phyloP scores from a whole-genome alignment of 148 eudicot species.

The Pharnaceum exiguum region DNA sequence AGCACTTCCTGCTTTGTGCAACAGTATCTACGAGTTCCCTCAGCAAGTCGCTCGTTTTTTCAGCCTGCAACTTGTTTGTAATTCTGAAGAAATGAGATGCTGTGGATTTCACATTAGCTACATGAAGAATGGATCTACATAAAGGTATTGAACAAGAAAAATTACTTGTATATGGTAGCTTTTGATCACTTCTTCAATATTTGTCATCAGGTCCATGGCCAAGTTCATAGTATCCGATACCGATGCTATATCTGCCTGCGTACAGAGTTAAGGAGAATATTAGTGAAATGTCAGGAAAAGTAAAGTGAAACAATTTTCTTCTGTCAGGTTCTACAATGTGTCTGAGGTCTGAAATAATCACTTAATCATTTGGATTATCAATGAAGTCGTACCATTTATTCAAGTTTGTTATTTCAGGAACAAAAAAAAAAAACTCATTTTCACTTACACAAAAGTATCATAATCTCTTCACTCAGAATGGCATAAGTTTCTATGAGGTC shows the following conservation, averaged over 20 bases:
- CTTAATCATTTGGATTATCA: too few species aligned
- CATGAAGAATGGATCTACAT: neutral
- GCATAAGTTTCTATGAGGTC: too few species aligned
- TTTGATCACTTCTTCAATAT: conserved; percentile 30
- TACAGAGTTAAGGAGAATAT: neutral
- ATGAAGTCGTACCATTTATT: too few species aligned
- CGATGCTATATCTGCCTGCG: conserved; percentile 40
- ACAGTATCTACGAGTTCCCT: conserved; percentile 41
- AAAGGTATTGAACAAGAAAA: neutral
- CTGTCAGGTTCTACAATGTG: too few species aligned
- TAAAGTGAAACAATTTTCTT: neutral
- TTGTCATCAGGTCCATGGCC: conserved; percentile 45
- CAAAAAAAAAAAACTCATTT: too few species aligned
- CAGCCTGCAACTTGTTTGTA: conserved; percentile 57
- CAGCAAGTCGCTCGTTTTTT: conserved; percentile 38
- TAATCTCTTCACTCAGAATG: too few species aligned
- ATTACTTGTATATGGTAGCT: conserved; percentile 49
- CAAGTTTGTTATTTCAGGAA: too few species aligned
- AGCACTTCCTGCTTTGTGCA: conserved; percentile 44
- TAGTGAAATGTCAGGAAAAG: too few species aligned
- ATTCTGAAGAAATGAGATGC: too few species aligned
- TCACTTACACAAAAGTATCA: too few species aligned
- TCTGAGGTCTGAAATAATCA: too few species aligned
- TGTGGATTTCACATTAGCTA: too few species aligned
- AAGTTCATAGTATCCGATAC: conserved; percentile 42